Percentiles rank a stretch among this genome's conserved stretches.
phyloP scores from a whole-genome alignment of 2,329 filamentous ascomycete species.

The Annulohypoxylon truncatum region DNA sequence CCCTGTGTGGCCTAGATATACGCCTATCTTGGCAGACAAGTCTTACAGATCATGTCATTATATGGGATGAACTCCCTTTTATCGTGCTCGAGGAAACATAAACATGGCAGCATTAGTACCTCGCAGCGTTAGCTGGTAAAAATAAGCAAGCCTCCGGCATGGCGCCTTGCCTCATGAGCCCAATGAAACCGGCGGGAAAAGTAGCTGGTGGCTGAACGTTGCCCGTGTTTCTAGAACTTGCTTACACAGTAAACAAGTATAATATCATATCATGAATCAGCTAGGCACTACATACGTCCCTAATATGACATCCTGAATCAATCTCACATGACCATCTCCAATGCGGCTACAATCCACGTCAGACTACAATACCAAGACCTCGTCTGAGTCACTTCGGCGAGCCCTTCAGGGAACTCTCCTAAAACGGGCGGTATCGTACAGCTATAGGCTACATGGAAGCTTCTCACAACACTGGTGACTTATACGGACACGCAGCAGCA shows the following conservation, averaged over 20 bases:
- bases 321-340: slow-evolving; percentile 10
- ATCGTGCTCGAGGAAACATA: background rate
- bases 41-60: background rate
- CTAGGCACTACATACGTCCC: background rate
- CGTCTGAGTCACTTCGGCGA: slow-evolving; percentile 7
- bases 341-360: slow-evolving; percentile 3
- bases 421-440: background rate
- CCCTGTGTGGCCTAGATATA: no score
- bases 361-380: slow-evolving; percentile 8
- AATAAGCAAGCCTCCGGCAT: background rate
- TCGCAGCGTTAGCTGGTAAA: background rate
- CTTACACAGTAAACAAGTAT: background rate
- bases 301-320: background rate
- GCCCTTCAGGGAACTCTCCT: background rate
- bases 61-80: background rate
- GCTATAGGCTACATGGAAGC: background rate
- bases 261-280: background rate
- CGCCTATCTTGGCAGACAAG: background rate
- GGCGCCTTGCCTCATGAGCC: background rate
- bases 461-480: background rate
- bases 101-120: background rate
- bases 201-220: background rate
- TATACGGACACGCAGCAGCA: slow-evolving; percentile 1
- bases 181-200: background rate
- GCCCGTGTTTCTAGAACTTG: background rate